phyloP scores from a whole-genome alignment of 176 grass and related monocot species.

The Cenchrus fungigraminus region DNA sequence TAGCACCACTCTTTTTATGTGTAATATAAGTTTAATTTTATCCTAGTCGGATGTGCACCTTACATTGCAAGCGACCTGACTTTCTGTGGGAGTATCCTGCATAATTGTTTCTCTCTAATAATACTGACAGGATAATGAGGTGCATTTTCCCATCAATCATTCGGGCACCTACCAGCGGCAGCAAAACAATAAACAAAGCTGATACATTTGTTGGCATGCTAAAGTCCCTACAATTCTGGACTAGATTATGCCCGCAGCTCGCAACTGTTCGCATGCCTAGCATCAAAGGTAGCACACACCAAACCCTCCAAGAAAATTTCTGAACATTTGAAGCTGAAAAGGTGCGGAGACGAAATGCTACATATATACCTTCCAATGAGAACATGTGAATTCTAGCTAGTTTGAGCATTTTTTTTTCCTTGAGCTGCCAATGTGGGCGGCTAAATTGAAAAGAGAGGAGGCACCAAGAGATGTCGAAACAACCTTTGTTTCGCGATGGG shows the following conservation, averaged over 20 bases:
- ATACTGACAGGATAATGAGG: not conserved
- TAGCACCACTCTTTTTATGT: not conserved
- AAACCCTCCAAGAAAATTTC: not conserved
- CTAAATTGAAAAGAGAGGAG: not conserved
- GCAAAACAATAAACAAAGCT: conserved; percentile 4
- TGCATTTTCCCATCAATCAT: conserved; percentile 11
- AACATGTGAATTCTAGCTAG: not conserved
- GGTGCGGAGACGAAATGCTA: not conserved
- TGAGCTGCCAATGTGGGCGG: not conserved
- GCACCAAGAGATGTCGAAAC: not conserved
- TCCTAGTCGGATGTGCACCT: not conserved
- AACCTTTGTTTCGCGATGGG: not conserved
- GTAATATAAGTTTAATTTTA: no score
- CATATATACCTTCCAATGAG: not conserved
- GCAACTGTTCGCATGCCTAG: conserved; percentile 10
- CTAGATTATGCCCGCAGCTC: not conserved
- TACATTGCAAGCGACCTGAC: not conserved
- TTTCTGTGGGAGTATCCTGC: conserved; percentile 2
- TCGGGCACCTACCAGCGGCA: not conserved
- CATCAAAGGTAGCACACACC: conserved; percentile 5
- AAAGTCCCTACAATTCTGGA: not conserved
- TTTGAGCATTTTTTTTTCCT: not conserved
- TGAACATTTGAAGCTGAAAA: not conserved
- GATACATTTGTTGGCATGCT: not conserved
- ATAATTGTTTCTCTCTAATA: conserved; percentile 1